A percentile compares a stretch with the other conserved stretches of the same genome.
These are phyloP conservation scores for Malassezia globosa DNA, from an alignment of 1,284 basidiomycete species.

Conservation along the genomic window DNA sequence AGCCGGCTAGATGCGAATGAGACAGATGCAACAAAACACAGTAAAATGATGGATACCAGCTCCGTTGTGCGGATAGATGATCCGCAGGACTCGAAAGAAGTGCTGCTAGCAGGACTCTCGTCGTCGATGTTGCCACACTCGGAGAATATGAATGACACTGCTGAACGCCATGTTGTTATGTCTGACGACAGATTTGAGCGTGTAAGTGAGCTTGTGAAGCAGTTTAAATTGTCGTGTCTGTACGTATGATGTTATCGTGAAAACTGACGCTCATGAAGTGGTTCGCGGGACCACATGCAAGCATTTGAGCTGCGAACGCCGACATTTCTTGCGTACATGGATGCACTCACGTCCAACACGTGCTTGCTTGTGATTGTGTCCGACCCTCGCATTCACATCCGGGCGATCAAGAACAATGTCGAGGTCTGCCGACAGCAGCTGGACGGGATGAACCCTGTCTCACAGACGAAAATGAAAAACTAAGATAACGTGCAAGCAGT, in stretches of 20 bases:
- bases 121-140: constrained; percentile 33
- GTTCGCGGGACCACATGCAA: constrained; percentile 28
- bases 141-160: constrained; percentile 41
- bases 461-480: too few relatives aligned
- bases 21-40: background rate
- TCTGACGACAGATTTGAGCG: constrained; percentile 81
- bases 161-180: constrained; percentile 47
- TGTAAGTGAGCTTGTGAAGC: constrained; percentile 86
- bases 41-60: constrained; percentile 2
- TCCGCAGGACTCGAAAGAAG: constrained; percentile 1
- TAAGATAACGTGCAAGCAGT: too few relatives aligned
- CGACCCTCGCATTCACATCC: constrained; percentile 73
- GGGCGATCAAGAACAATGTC: constrained; percentile 71
- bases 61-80: background rate
- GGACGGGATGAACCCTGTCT: background rate
- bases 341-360: constrained; percentile 84
- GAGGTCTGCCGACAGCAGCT: constrained; percentile 56
- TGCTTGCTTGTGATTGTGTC: constrained; percentile 82
- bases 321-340: constrained; percentile 74
- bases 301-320: constrained; percentile 44
- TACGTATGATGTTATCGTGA: constrained; percentile 46
- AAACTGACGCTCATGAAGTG: too few relatives aligned
- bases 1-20: background rate
- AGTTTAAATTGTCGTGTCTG: constrained; percentile 74
- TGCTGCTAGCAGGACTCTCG: constrained; percentile 7